Conservation (phyloP, 257 asterid genomes). For the Rubia yunnanensis region DNA sequence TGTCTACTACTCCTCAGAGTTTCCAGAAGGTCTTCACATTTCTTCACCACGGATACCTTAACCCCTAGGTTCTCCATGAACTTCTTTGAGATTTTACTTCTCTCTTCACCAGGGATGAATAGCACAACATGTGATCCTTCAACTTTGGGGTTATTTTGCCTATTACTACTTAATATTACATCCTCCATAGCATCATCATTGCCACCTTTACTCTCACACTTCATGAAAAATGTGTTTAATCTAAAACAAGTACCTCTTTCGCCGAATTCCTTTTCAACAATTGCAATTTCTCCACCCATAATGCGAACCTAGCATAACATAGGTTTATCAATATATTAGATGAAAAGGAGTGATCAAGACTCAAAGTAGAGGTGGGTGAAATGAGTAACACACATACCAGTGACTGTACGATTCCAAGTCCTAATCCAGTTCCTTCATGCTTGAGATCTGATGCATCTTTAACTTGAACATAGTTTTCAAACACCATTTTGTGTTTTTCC, state of each 20-base stretch:
- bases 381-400: conserved; percentile 31
- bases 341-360: not conserved
- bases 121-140: conserved; percentile 45
- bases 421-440: conserved; percentile 75
- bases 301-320: conserved; percentile 19
- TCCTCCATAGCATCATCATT: conserved; percentile 11
- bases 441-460: conserved; percentile 35
- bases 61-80: conserved; percentile 47
- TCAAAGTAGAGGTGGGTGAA: not conserved
- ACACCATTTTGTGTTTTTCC: conserved; percentile 50
- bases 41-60: conserved; percentile 37
- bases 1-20: conserved; percentile 34
- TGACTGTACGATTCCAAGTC: conserved; percentile 81
- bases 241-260: conserved; percentile 21
- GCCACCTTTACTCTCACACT: conserved; percentile 18
- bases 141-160: conserved; percentile 22
- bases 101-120: conserved; percentile 35
- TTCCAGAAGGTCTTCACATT: conserved; percentile 33
- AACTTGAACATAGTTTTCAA: conserved; percentile 80
- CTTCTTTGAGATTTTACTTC: conserved; percentile 30
- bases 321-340: not conserved
- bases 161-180: conserved; percentile 15
- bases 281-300: conserved; percentile 25
- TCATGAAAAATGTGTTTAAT: conserved; percentile 14
- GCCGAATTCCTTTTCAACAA: conserved; percentile 15